A percentile compares a stretch with the other conserved stretches of the same genome.
Conservation (phyloP, 331 rosid species). For the Stylosanthes scabra region DNA sequence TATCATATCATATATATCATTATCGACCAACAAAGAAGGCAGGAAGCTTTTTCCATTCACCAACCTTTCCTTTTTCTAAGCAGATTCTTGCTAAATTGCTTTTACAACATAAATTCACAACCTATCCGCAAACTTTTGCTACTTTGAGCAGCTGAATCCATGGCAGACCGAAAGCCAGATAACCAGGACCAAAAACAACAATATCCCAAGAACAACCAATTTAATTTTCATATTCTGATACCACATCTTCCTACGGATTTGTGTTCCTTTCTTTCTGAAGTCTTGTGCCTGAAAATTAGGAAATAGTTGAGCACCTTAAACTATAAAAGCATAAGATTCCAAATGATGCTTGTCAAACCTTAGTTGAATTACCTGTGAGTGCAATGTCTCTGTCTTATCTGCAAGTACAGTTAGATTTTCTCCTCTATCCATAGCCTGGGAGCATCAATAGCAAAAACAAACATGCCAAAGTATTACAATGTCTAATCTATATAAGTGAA, state of each 20-base stretch:
- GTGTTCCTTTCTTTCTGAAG: slow-evolving; percentile 67
- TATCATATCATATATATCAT: slow-evolving; percentile 7
- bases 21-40: slow-evolving; percentile 43
- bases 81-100: slow-evolving; percentile 34
- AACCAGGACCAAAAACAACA: slow-evolving; percentile 69
- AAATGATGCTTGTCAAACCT: slow-evolving; percentile 21
- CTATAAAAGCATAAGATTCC: not conserved
- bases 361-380: slow-evolving; percentile 61
- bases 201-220: slow-evolving; percentile 74
- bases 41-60: slow-evolving; percentile 31
- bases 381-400: slow-evolving; percentile 79
- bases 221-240: slow-evolving; percentile 93
- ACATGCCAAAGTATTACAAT: slow-evolving; percentile 3
- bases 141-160: slow-evolving; percentile 85
- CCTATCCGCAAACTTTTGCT: slow-evolving; percentile 37
- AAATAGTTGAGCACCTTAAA: slow-evolving; percentile 27
- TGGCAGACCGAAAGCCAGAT: slow-evolving; percentile 91
- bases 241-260: slow-evolving; percentile 84
- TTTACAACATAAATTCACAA: slow-evolving; percentile 26
- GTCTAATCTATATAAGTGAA: slow-evolving; percentile 1
- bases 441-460: slow-evolving; percentile 20
- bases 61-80: slow-evolving; percentile 37
- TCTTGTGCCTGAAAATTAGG: slow-evolving; percentile 67
- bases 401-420: slow-evolving; percentile 78
- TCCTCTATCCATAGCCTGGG: slow-evolving; percentile 86